Percentiles rank a stretch among this genome's conserved stretches.
Conservation (phyloP, 768 basidiomycete genomes). For the Mycena chlorophos region DNA sequence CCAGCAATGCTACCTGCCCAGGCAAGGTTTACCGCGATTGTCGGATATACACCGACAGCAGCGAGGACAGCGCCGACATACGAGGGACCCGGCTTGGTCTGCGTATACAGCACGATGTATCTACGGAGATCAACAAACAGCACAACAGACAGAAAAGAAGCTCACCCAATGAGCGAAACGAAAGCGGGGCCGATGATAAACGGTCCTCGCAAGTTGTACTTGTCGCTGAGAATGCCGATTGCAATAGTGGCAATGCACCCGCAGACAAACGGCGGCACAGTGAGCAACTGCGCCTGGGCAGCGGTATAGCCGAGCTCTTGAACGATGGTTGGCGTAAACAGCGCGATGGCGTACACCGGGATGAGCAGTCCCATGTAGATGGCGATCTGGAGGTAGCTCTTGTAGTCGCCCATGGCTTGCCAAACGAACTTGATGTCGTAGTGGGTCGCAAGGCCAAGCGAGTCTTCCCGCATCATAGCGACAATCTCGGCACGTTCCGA, state of each 20-base stretch:
- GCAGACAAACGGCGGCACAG: constrained; percentile 49
- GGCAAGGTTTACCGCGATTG: constrained; percentile 39
- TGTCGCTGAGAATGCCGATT: constrained; percentile 45
- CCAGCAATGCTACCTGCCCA: constrained; percentile 49
- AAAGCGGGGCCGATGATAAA: constrained; percentile 45
- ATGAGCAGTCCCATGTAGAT: constrained; percentile 48
- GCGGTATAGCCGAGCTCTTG: constrained; percentile 50
- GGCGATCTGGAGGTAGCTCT: constrained; percentile 39
- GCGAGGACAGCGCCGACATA: constrained; percentile 43
- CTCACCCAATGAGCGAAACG: constrained; percentile 46
- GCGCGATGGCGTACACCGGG: constrained; percentile 44
- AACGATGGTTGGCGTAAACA: constrained; percentile 55
- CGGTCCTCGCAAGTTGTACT: constrained; percentile 44
- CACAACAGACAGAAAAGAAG: neutral
- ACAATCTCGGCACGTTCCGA: constrained; percentile 42
- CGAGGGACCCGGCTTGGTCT: constrained; percentile 24
- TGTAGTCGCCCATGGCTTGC: constrained; percentile 51
- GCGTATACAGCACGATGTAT: constrained; percentile 49
- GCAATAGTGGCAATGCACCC: constrained; percentile 46
- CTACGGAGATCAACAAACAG: neutral
- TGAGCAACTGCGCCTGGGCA: constrained; percentile 50
- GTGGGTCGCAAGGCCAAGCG: constrained; percentile 45
- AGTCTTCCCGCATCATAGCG: constrained; percentile 45
- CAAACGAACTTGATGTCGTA: constrained; percentile 46
- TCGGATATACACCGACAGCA: constrained; percentile 43